Evolutionary conservation across 345 rosid genomes (phyloP), one percentile per base, ranked within the genome.

Genomic region (Odontarrhena argentea): DNA sequence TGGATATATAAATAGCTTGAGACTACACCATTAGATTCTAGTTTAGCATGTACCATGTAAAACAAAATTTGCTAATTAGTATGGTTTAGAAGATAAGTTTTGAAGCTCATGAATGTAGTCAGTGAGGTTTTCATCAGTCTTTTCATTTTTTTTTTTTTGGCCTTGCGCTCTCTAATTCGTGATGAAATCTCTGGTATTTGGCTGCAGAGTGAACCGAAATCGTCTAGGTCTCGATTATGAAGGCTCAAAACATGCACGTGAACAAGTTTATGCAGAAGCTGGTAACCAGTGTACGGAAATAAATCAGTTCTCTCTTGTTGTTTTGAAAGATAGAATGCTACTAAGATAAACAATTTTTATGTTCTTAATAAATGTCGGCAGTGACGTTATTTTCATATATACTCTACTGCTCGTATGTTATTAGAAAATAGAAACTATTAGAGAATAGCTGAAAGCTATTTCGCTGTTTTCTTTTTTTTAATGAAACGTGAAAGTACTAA

Each of bases 131-230:
- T 32, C 2, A 4, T 57, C 65, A 3, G 8, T 57, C 4, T 13
- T 9, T 40, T 51, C 41, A 26, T 63, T 63, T 25, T 26, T 13
- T 18, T 36, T 6, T 36, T 36, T 36, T 7, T 7, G 10, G 9
- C 8, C 8, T 24, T 32, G 15, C 18, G 55, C 30, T 6, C 9
- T 35, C 9, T 30, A n/a, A 18, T 25, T 28, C 8, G 40, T 47
- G 26, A 48, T 57, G 49, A 11, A 65, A 45, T 9, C 13, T 42
- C 32, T 0, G 32, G n/a, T 42, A 42, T 44, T 30, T 73, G 49
- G 37, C 44, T 73, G 68, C 72, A 73, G 77, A 66, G 77, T 60
- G 77, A 73, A 28, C 62, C 63, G 0, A 67, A 60, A 38, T 45
- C 73, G 7, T 25, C 68, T 5, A 67, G 71, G 57, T 73, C 77